Evolutionary conservation across 2,329 filamentous ascomycete genomes (phyloP), one percentile per base, ranked within the genome.

Genomic region (Paecilomyces sp.): DNA sequence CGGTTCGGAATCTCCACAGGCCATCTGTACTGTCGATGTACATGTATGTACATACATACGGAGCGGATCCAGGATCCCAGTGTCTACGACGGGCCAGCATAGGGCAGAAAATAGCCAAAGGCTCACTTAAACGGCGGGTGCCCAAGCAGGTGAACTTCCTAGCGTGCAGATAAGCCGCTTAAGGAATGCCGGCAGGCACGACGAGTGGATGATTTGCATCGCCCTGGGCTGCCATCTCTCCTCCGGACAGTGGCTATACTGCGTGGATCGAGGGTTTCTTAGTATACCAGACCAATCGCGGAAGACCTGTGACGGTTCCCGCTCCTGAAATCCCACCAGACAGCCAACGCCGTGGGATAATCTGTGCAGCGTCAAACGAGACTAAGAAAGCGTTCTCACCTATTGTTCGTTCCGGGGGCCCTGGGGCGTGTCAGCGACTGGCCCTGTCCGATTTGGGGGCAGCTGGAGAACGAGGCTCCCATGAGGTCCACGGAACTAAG

Each of bases 1-100:
- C 31, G 31, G 41, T 66, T 63, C 62, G 56, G 57, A 52, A 59
- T 55, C 47, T 36, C 55, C 58, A 59, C 60, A 63, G 64, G 64
- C 61, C 61, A 55, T 36, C n/a, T 22, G 54, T 31, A 56, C 15
- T 18, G 52, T 33, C 22, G 33, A 58, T 41, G 24, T 54, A 41
- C 24, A 55, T 58, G 51, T 34, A 60, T 52, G 52, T 57, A 56
- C 24, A 55, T 60, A 60, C 41, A 34, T 58, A 57, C 41, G 8
- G 41, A 18, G 41, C 41, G 41, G 41, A 47, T 18, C 41, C 41
- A 15, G 41, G 41, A 47, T 18, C 41, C 41, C n/a, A 18, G n/a
- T 15, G 15, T 18, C 18, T 15, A 15, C 41, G 41, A 47, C 41
- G 41, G 36, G 7, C n/a, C n/a, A 5, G 41, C 15, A 47, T 47